Evolutionary conservation across 1,139 yeast species (phyloP).

Genomic region (Blastobotrys malaysiensis): DNA sequence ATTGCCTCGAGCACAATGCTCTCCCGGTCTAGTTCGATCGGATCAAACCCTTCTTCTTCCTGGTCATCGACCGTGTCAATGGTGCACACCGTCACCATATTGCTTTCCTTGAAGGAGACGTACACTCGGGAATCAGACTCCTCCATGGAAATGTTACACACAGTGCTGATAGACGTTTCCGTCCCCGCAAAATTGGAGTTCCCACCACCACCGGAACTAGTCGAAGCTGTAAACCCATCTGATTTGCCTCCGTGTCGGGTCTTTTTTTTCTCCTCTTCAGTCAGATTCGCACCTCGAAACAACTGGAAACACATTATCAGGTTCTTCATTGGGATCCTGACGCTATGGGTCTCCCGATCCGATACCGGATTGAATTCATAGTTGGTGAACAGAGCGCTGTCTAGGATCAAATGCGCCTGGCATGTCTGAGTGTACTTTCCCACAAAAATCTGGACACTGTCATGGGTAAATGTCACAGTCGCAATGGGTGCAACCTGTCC

Average conservation of each 20-base stretch:
- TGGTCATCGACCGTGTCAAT: constrained; percentile 20
- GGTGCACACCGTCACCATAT: constrained; percentile 24
- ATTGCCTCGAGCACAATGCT: constrained; percentile 48
- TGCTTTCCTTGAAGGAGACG: not conserved
- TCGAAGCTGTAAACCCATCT: not conserved
- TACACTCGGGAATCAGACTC: not conserved
- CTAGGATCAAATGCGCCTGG: constrained; percentile 27
- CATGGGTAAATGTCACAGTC: constrained; percentile 24
- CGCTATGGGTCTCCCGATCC: constrained; percentile 3
- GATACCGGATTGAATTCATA: constrained; percentile 18
- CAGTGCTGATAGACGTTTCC: not conserved
- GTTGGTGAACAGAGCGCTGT: constrained; percentile 21
- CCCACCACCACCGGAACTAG: constrained; percentile 29
- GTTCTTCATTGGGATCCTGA: not conserved
- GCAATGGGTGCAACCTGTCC: constrained; percentile 23
- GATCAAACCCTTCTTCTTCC: constrained; percentile 11
- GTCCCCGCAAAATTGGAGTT: not conserved
- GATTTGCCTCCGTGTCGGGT: not conserved
- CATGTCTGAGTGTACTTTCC: constrained; percentile 25
- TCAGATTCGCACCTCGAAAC: not conserved
- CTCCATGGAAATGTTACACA: not conserved
- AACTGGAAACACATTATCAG: not conserved
- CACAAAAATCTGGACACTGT: constrained; percentile 28
- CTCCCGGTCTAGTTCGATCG: constrained; percentile 38
- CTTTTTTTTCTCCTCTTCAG: not conserved